Base-by-base conservation (phyloP, 306 rosid species). In the Lathyrus oleraceus region DNA sequence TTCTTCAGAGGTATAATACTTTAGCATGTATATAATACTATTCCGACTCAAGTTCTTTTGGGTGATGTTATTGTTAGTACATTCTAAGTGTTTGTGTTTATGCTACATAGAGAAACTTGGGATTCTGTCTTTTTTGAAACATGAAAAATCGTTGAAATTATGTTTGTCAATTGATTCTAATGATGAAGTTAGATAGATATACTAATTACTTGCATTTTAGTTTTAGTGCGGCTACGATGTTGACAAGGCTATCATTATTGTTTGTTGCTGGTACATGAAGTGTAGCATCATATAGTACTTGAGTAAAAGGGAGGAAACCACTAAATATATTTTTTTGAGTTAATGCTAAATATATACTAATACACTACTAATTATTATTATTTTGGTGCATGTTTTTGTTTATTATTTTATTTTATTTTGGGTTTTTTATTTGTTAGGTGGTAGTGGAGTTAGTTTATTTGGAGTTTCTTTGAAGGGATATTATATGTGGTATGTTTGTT, bases 401-500 rank as follows among this genome's bases (percentile, higher is more conserved):
- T 62, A 4, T 12, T 57, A 21, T 53, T 30, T 48, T 39, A n/a
- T n/a, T n/a, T n/a, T n/a, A n/a, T n/a, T 49, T 32, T 32, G 38
- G 38, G 47, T 71, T 17, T 64, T 74, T 74, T 25, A 72, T 74
- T 71, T 85, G 94, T 88, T 93, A 73, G 98, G 96, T 93, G 61
- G 85, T 90, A 87, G 98, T 93, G 98, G 94, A 78, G 98, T 80
- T 88, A 30, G 98, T 86, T 92, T 78, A 77, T 69, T 59, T 82
- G 79, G 90, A 78, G 91, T 94, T 94, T 84, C 92, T 84, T 94
- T 79, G 82, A 88, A 91, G 97, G 85, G 80, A 90, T 77, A 94
- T 77, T 83, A 87, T 84, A 63, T 89, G 81, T 15, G 44, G 82
- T 87, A 79, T 82, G 90, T 84, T 87, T 83, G 92, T 83, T 85